phyloP scores from a whole-genome alignment of 768 basidiomycete genomes.

The Suillus placidus region DNA sequence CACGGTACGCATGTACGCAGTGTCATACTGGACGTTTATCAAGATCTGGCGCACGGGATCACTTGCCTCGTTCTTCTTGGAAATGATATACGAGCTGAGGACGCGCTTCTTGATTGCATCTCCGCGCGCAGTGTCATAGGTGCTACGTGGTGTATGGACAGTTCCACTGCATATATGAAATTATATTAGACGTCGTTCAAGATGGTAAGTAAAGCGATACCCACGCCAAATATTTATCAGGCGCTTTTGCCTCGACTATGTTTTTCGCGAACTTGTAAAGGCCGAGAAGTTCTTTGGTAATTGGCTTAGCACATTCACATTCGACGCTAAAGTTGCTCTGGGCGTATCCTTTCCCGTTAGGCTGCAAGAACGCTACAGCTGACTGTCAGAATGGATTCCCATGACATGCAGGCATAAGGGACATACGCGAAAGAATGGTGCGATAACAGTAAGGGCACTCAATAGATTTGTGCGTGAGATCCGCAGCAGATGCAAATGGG shows the following conservation, averaged over 20 bases:
- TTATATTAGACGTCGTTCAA: neutral
- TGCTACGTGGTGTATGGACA: constrained; percentile 27
- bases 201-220: constrained; percentile 14
- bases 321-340: constrained; percentile 40
- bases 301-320: constrained; percentile 40
- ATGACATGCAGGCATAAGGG: neutral
- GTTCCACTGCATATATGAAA: constrained; percentile 37
- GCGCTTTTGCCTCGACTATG: constrained; percentile 21
- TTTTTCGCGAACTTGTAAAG: constrained; percentile 43
- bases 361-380: constrained; percentile 40
- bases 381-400: constrained; percentile 6
- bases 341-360: constrained; percentile 47
- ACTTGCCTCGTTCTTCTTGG: neutral
- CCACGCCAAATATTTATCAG: constrained; percentile 34
- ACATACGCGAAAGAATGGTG: constrained; percentile 25
- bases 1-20: constrained; percentile 5
- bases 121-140: constrained; percentile 24
- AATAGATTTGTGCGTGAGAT: constrained; percentile 24
- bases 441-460: constrained; percentile 34
- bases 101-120: constrained; percentile 22
- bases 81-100: constrained; percentile 11
- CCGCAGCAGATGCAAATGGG: constrained; percentile 27
- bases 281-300: constrained; percentile 42
- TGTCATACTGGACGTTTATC: constrained; percentile 14
- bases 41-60: constrained; percentile 7